Base-by-base conservation (phyloP, 2,329 filamentous ascomycete genomes). In the Raffaelea deltoideospora region DNA sequence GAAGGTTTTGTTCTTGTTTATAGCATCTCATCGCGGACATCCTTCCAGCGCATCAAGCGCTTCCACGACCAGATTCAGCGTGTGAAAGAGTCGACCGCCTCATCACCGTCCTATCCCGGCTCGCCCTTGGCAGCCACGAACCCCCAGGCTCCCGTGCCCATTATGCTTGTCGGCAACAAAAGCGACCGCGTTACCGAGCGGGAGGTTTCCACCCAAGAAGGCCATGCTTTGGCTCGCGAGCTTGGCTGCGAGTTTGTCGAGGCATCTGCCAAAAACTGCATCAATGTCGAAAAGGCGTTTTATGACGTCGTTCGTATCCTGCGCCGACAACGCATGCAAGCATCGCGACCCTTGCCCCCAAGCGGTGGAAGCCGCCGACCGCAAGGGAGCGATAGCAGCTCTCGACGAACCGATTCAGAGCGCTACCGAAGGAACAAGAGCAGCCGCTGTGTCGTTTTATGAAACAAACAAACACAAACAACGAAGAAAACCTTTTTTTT, bases 161-260 rank as follows among this genome's bases (percentile, higher is more conserved):
- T 98, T 51, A 96, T 98, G 90, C 71, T 98, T 22, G 90, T 98
- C 26, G 90, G 90, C 47, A 96, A 98, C 68, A 98, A 98, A 65
- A 93, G 85, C 61, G 90, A 98, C 60, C 74, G 90, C 50, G 85
- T 93, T 33, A 93, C 88, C 21, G 90, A 96, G 61, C 76, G 90
- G 46, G 88, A 95, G 53, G 90, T 96, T 4, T 95, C 87, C 3
- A 93, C 87, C 35, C 90, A 96, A 58, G 90, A 98, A 61, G 90
- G 90, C 14, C 82, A 85, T 47, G 86, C 87, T 36, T 64, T 96
- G 28, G 88, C 90, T 38, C 81, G 87, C 50, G 85, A 95, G 51
- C 66, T 98, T 28, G 85, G 85, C 44, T 96, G 90, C 61, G 87
- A 95, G 49, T 96, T 96, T 50, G 86, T 95, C 48, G 88, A 96